phyloP scores from a whole-genome alignment of 1,284 basidiomycete genomes.

The Neonothopanus nambi region DNA sequence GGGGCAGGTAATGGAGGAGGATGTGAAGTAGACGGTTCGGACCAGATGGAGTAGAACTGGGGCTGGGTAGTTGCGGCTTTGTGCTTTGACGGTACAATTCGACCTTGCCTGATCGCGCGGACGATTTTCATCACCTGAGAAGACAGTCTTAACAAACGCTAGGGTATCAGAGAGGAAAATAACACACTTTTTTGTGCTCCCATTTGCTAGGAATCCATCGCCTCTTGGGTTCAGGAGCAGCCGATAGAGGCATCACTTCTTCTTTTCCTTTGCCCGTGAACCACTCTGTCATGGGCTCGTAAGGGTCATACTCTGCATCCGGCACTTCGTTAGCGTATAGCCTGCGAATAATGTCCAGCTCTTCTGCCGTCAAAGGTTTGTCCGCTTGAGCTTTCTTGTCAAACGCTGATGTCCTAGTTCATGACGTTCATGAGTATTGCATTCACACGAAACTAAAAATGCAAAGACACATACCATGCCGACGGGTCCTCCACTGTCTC shows the following conservation, averaged over 20 bases:
- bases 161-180: neutral
- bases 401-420: conserved; percentile 85
- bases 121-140: conserved; percentile 98
- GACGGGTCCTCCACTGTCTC: conserved; percentile 91
- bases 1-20: conserved; percentile 90
- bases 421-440: conserved; percentile 7
- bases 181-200: conserved; percentile 95
- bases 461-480: conserved; percentile 65
- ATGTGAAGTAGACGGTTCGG: conserved; percentile 63
- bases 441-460: too few relatives aligned
- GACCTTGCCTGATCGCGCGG: conserved; percentile 94
- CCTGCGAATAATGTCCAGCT: conserved; percentile 93
- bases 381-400: conserved; percentile 89
- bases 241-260: conserved; percentile 89
- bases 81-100: conserved; percentile 90
- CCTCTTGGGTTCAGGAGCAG: conserved; percentile 93
- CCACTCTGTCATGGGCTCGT: conserved; percentile 94
- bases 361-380: conserved; percentile 86
- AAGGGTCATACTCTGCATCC: conserved; percentile 87
- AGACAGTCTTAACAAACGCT: conserved; percentile 14
- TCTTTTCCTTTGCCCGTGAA: conserved; percentile 96
- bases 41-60: conserved; percentile 91
- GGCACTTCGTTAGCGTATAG: conserved; percentile 92
- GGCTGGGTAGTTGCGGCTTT: conserved; percentile 67
- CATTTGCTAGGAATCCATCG: conserved; percentile 98